These are phyloP conservation scores for Neurospora crassa DNA, from an alignment of 2,329 filamentous ascomycete genomes.

Conservation along the genomic window DNA sequence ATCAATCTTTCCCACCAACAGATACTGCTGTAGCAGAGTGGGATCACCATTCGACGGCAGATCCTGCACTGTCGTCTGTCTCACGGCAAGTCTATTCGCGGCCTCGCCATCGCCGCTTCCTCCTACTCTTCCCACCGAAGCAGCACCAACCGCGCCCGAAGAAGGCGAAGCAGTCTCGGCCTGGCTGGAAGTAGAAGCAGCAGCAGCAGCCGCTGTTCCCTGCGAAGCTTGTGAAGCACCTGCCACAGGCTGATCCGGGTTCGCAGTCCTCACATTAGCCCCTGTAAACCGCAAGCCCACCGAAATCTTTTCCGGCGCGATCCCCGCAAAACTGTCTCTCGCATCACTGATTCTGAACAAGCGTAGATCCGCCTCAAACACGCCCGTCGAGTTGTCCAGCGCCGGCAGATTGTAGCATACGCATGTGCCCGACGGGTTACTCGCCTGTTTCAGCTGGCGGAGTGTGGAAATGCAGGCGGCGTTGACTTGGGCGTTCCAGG, in stretches of 20 bases:
- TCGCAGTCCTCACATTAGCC: conserved; percentile 40
- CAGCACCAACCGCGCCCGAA: background rate
- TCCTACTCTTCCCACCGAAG: conserved; percentile 11
- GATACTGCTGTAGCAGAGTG: conserved; percentile 49
- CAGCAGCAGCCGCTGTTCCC: background rate
- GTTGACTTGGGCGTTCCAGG: conserved; percentile 47
- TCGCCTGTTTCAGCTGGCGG: conserved; percentile 42
- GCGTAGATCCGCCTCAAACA: conserved; percentile 69
- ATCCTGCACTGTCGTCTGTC: conserved; percentile 8
- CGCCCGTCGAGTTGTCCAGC: conserved; percentile 55
- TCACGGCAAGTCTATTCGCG: background rate
- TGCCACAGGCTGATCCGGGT: conserved; percentile 14
- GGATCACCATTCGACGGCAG: conserved; percentile 17
- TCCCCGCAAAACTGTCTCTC: conserved; percentile 40
- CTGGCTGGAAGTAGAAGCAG: conserved; percentile 9
- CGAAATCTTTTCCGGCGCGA: conserved; percentile 41
- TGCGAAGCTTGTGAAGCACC: conserved; percentile 9
- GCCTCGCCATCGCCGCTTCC: background rate
- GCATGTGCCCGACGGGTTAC: conserved; percentile 67
- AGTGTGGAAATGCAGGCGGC: conserved; percentile 52
- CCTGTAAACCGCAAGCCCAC: conserved; percentile 46
- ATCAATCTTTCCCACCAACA: conserved; percentile 62
- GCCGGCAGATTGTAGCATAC: conserved; percentile 76
- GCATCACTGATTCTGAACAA: conserved; percentile 61
- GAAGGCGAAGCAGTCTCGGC: background rate